Percentiles rank a stretch among this genome's conserved stretches.
These are phyloP conservation scores for Phylloporus sp. DNA, from an alignment of 768 basidiomycete genomes.

Conservation along the genomic window DNA sequence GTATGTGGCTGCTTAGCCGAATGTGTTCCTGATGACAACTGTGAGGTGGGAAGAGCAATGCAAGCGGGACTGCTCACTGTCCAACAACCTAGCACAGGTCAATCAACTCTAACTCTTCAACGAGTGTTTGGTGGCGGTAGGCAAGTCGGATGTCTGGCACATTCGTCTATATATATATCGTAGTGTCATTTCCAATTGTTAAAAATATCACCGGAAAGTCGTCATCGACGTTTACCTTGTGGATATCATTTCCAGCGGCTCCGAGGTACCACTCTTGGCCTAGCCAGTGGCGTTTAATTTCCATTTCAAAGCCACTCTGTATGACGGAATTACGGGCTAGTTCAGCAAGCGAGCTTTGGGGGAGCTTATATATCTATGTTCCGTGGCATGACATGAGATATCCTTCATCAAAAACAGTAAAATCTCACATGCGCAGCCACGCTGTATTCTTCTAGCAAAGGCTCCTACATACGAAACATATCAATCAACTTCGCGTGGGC, in stretches of 20 bases:
- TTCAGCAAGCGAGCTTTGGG: slow-evolving; percentile 91
- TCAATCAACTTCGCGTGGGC: background rate
- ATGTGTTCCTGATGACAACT: background rate
- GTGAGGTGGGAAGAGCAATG: background rate
- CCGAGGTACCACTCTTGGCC: slow-evolving; percentile 94
- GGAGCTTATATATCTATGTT: slow-evolving; percentile 87
- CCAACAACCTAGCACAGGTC: slow-evolving; percentile 20
- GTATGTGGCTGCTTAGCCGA: background rate
- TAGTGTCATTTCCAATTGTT: slow-evolving; percentile 1
- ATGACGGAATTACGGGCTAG: slow-evolving; percentile 96
- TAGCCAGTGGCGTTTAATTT: slow-evolving; percentile 93
- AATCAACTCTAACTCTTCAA: slow-evolving; percentile 81
- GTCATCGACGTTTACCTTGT: slow-evolving; percentile 65
- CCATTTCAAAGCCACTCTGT: slow-evolving; percentile 98
- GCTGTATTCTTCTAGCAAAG: slow-evolving; percentile 93
- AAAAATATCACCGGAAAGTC: background rate
- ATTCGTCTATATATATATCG: slow-evolving; percentile 67
- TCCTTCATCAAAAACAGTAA: background rate
- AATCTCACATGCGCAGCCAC: slow-evolving; percentile 87
- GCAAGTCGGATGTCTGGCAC: slow-evolving; percentile 88
- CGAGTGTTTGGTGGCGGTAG: slow-evolving; percentile 87
- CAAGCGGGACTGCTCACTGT: background rate
- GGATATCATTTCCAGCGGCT: slow-evolving; percentile 90
- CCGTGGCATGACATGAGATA: background rate
- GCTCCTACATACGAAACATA: slow-evolving; percentile 55